Base-by-base conservation (phyloP, 176 grass and related monocot species). In the Thalia dealbata region DNA sequence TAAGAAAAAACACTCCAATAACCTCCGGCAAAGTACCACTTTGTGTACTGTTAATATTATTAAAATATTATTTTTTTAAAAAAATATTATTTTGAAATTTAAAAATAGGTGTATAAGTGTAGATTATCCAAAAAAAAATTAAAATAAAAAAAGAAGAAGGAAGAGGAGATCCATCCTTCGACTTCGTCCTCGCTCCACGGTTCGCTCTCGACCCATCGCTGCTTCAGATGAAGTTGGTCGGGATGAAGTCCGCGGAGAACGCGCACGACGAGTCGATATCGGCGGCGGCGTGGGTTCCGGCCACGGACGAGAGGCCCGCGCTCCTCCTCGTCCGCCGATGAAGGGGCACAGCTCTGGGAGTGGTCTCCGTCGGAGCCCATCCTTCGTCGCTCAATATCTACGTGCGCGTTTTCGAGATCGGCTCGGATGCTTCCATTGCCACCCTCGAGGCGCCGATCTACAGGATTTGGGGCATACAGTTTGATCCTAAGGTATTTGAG, bases 401-500 rank as follows among this genome's bases (percentile, higher is more conserved):
- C 61, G 46, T 97, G 35, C 83, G 90, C 44, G 95, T 97, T 29
- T 97, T 97, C 32, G 81, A 97, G 23, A 85, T 92, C 14, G 81
- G 91, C 50, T 86, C 89, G 3, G 75, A 83, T 10, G 79, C 89
- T 0, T 84, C 90, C 29, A 71, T 97, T 29, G 85, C 95, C 70
- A 80, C 84, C 21, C 89, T 97, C 42, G 87, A 97, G 69, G 81
- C 85, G 18, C 73, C 90, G 41, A 87, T 90, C 6, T 97, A 89
- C 13, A 87, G 92, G 78, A 81, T 88, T 50, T 97, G 95, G 95
- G 85, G 87, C 61, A n/a, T 97, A 71, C 87, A 84, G 75, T 97
- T 97, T 83, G 76, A 97, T 70, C 89, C 95, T n/a, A 97, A 92
- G 87, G 89, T 91, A n/a, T n/a, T n/a, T n/a, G n/a, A n/a, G 50